Evolutionary conservation across 208 protist genomes (phyloP).

Genomic region (Crithidia sp.): DNA sequence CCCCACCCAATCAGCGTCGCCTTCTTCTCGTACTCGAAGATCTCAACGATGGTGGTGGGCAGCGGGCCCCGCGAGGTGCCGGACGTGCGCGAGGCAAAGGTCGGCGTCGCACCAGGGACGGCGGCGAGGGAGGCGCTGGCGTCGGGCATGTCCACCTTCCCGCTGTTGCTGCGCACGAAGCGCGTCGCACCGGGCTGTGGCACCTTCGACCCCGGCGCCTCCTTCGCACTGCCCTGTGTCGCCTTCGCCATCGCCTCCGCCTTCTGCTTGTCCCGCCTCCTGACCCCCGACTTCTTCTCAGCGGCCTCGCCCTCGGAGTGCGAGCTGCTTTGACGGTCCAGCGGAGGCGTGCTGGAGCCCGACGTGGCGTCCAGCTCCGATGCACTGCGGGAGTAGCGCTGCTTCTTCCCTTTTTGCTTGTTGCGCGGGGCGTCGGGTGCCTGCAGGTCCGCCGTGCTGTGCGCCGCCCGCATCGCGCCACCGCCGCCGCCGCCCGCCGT

Average conservation of each 20-base stretch:
- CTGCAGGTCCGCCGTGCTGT: constrained; percentile 18
- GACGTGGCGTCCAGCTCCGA: constrained; percentile 24
- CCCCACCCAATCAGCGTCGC: constrained; percentile 62
- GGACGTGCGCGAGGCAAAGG: constrained; percentile 20
- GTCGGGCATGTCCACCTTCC: constrained; percentile 19
- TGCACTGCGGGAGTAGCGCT: constrained; percentile 26
- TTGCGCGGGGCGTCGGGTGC: constrained; percentile 28
- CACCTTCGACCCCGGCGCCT: constrained; percentile 11
- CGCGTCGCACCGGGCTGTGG: constrained; percentile 7
- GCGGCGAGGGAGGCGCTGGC: constrained; percentile 5
- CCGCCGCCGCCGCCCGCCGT: background rate
- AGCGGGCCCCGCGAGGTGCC: constrained; percentile 20
- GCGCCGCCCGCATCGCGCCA: constrained; percentile 1
- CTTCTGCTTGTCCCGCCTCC: constrained; percentile 9
- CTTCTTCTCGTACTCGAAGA: constrained; percentile 78
- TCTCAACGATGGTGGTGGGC: constrained; percentile 38
- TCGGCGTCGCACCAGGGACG: constrained; percentile 23
- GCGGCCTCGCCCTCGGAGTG: background rate
- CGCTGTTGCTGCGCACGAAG: constrained; percentile 26
- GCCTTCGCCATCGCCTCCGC: background rate
- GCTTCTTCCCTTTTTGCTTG: background rate
- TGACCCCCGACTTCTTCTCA: background rate
- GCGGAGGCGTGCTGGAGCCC: background rate
- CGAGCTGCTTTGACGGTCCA: background rate
- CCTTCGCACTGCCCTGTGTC: constrained; percentile 6